These are phyloP conservation scores for Rhizophora mangle DNA, from an alignment of 345 rosid genomes.

Conservation along the genomic window DNA sequence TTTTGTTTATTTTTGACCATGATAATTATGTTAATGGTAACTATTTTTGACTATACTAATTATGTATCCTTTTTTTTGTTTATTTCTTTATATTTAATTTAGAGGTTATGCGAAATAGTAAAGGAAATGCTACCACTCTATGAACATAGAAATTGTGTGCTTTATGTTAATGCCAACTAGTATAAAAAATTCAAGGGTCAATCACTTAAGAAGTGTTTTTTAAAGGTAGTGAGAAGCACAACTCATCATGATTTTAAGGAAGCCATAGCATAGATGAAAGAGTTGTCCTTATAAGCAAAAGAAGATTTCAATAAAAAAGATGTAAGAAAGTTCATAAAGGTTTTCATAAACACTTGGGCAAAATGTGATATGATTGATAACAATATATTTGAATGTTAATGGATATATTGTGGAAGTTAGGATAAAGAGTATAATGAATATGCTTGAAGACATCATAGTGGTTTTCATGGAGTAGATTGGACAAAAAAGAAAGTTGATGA, in stretches of 20 bases:
- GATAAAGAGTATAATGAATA: neutral
- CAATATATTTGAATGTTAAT: neutral
- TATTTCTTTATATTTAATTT: no score
- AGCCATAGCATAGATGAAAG: neutral
- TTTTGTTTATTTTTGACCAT: no score
- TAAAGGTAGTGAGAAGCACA: neutral
- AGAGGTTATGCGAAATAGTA: neutral
- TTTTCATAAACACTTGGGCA: neutral
- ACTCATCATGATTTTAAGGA: neutral
- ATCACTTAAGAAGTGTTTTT: neutral
- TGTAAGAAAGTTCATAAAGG: neutral
- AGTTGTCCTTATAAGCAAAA: neutral
- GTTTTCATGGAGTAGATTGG: neutral
- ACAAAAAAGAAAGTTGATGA: neutral
- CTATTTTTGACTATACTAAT: no score
- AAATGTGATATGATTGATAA: neutral
- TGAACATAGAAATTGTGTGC: neutral
- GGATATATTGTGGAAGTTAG: neutral
- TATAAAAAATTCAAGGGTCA: neutral
- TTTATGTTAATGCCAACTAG: neutral
- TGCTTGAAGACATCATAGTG: neutral
- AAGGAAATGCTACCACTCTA: no score
- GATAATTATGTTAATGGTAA: no score
- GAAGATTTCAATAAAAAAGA: neutral
- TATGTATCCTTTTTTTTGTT: no score